Conservation (phyloP, 306 rosid genomes). For the Amphicarpaea edgeworthii region DNA sequence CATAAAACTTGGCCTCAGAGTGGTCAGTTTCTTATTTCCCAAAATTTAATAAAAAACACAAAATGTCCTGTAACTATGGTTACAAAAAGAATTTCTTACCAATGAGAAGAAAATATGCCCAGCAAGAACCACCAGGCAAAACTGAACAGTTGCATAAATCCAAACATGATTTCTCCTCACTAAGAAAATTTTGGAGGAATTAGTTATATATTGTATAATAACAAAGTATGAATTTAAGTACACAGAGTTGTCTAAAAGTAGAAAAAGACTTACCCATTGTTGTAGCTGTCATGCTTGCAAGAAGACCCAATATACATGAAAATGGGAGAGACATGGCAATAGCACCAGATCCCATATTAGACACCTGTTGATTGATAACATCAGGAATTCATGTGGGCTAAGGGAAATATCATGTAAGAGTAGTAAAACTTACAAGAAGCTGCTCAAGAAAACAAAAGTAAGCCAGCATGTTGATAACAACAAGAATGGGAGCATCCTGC, state of each 20-base stretch:
- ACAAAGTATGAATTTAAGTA: conserved; percentile 17
- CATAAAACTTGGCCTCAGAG: background rate
- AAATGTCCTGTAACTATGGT: background rate
- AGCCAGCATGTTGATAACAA: conserved; percentile 52
- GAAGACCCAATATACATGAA: conserved; percentile 83
- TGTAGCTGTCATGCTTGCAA: conserved; percentile 80
- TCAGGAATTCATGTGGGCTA: conserved; percentile 38
- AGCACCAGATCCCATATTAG: conserved; percentile 70
- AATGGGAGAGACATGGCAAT: conserved; percentile 81
- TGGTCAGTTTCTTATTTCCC: background rate
- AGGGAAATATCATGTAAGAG: conserved; percentile 2
- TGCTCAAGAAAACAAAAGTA: conserved; percentile 61
- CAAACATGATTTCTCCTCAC: conserved; percentile 78
- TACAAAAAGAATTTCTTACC: conserved; percentile 56
- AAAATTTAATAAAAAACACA: background rate
- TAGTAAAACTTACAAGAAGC: conserved; percentile 53
- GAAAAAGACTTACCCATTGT: conserved; percentile 71
- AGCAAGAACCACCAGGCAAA: conserved; percentile 60
- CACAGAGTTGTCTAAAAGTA: conserved; percentile 10
- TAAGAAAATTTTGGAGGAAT: conserved; percentile 40
- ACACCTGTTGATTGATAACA: conserved; percentile 61
- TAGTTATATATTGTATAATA: conserved; percentile 13
- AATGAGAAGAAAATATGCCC: conserved; percentile 70
- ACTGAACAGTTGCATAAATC: conserved; percentile 76
- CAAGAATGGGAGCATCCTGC: conserved; percentile 58